Conservation (phyloP, 73 alveolate genomes). For the Paramecium octaurelia region DNA sequence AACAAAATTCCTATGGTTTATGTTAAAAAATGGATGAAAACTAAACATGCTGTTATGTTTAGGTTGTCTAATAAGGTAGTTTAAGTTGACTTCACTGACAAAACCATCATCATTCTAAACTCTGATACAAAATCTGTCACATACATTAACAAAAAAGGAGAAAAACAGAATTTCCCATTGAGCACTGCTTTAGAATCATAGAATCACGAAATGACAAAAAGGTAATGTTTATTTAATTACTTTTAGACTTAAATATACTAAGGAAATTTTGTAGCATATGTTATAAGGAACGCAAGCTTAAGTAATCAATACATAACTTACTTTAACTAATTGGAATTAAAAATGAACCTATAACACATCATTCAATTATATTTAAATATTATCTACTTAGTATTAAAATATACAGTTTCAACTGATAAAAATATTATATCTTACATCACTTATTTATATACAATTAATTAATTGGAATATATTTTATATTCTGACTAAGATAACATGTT, state of each 20-base stretch:
- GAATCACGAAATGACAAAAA: constrained; percentile 94
- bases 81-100: constrained; percentile 96
- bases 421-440: too few species aligned
- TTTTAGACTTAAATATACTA: constrained; percentile 89
- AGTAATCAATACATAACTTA: background rate
- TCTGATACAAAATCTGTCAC: constrained; percentile 89
- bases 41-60: constrained; percentile 96
- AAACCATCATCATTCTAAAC: constrained; percentile 91
- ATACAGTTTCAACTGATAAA: too few species aligned
- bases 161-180: constrained; percentile 86
- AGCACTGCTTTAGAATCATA: constrained; percentile 88
- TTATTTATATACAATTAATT: too few species aligned
- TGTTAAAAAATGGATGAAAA: constrained; percentile 96
- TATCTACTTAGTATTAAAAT: background rate
- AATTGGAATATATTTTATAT: too few species aligned
- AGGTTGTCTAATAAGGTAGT: constrained; percentile 95
- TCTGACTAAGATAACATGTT: too few species aligned
- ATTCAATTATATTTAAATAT: background rate
- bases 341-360: background rate
- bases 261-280: constrained; percentile 91
- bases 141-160: constrained; percentile 97
- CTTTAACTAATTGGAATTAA: constrained; percentile 23
- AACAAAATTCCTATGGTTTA: constrained; percentile 64
- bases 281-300: constrained; percentile 55
- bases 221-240: background rate